Percentiles rank a stretch among this genome's conserved stretches.
Conservation (phyloP, 768 basidiomycete genomes). For the Boletellus emodensis region DNA sequence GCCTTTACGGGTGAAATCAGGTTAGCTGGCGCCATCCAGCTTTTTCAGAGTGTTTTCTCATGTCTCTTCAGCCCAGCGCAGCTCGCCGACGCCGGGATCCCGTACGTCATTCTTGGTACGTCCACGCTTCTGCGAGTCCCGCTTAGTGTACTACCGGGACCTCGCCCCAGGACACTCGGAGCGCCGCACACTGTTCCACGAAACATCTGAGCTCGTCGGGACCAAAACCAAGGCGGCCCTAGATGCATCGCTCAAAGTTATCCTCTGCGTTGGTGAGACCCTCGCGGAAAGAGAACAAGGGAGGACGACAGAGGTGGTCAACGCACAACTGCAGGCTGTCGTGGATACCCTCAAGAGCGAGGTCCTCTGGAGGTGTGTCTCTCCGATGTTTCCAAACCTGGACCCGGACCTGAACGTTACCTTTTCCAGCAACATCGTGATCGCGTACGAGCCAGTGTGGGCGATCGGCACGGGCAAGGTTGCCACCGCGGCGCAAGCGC, state of each 20-base stretch:
- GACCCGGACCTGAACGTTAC: not conserved
- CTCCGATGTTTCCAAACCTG: not conserved
- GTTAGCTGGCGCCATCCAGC: conserved; percentile 32
- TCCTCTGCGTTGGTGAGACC: conserved; percentile 96
- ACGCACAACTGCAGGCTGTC: conserved; percentile 77
- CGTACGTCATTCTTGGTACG: conserved; percentile 88
- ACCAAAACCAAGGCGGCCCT: conserved; percentile 84
- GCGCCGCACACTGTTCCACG: conserved; percentile 88
- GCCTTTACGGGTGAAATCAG: conserved; percentile 98
- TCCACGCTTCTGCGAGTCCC: not conserved
- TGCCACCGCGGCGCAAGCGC: conserved; percentile 87
- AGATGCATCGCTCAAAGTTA: conserved; percentile 71
- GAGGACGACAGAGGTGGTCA: conserved; percentile 74
- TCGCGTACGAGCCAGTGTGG: conserved; percentile 98
- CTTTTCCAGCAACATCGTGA: conserved; percentile 69
- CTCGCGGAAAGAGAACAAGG: conserved; percentile 80
- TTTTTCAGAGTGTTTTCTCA: not conserved
- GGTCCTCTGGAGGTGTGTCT: conserved; percentile 73
- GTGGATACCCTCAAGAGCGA: conserved; percentile 52
- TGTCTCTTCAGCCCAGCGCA: conserved; percentile 59
- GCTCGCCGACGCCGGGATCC: conserved; percentile 80
- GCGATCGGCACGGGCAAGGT: conserved; percentile 98
- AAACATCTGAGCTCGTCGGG: conserved; percentile 79
- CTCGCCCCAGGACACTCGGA: conserved; percentile 81
- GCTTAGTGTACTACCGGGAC: not conserved